Base-by-base conservation (phyloP, 116 monocot species). In the Thalassia testudinum region DNA sequence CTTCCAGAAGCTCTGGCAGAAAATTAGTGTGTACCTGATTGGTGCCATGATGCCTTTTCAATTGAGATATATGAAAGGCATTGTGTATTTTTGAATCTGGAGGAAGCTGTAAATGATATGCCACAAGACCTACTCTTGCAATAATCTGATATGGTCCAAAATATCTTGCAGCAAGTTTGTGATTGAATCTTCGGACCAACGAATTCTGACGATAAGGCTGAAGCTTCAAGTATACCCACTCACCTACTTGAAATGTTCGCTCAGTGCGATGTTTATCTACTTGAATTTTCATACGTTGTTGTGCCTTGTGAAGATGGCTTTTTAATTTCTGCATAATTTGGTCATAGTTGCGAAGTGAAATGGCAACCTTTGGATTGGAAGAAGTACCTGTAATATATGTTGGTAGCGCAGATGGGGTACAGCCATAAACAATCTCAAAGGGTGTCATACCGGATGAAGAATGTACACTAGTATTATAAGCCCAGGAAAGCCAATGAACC, bases 401-500 rank as follows among this genome's bases (percentile, higher is more conserved):
- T 2, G 15, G 40, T 15, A 58, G 2, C 0, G 40, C 1, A 11
- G 11, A 43, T 0, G 43, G 58, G 0, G 40, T 8, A 2, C 25
- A 1, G 15, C 21, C 58, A 27, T 43, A 58, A 6, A 58, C 43
- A 5, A 27, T 24, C n/a, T 58, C 25, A 27, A 58, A 58, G 23
- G 58, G 58, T n/a, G 58, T 43, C 24, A 21, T 15, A 8, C 24
- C 7, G 2, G 43, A 4, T 7, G 24, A n/a, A 1, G 43, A 43
- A 14, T 58, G 58, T 15, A 24, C 4, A 7, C 22, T 21, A 12
- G 58, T 58, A 26, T 58, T 58, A 15, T 58, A 58, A 6, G 42
- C 58, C 43, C 43, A 58, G 6, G 40, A 23, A 1, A 58, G 26
- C 58, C 44, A 58, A 0, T 45, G 7, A 0, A 42, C 22, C 58